Conservation (phyloP, 1,139 yeast genomes). For the Saccharomyces hybrid region DNA sequence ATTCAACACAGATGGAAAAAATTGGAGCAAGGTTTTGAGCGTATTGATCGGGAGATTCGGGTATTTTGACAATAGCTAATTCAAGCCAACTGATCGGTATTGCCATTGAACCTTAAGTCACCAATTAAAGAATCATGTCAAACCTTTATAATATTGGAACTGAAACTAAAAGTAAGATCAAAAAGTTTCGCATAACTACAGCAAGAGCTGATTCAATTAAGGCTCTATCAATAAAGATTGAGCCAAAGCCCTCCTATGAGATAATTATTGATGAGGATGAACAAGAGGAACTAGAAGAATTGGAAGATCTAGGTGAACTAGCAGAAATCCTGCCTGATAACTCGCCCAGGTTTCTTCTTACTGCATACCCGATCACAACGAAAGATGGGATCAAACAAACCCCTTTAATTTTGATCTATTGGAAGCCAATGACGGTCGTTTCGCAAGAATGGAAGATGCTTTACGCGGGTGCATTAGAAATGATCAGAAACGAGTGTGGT, state of each 20-base stretch:
- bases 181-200: conserved; percentile 64
- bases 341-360: conserved; percentile 62
- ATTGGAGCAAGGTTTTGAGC: background rate
- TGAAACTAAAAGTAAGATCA: conserved; percentile 52
- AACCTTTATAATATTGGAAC: conserved; percentile 54
- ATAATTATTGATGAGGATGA: conserved; percentile 40
- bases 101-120: background rate
- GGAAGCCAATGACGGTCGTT: conserved; percentile 72
- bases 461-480: conserved; percentile 83
- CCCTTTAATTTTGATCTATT: conserved; percentile 73
- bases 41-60: too few relatives aligned
- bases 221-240: conserved; percentile 43
- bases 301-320: conserved; percentile 43
- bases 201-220: conserved; percentile 58
- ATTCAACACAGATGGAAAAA: too few relatives aligned
- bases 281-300: conserved; percentile 36
- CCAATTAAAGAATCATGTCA: conserved; percentile 14
- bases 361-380: conserved; percentile 68
- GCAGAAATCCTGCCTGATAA: conserved; percentile 77
- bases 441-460: conserved; percentile 75
- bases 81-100: background rate
- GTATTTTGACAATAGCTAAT: background rate
- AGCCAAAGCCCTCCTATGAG: conserved; percentile 48
- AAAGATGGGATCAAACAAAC: conserved; percentile 64
- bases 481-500: conserved; percentile 69